Percentiles rank a stretch among this genome's conserved stretches.
Evolutionary conservation across 192 early-diverging fungal genomes (phyloP).

Genomic region (Coemansia sp.): DNA sequence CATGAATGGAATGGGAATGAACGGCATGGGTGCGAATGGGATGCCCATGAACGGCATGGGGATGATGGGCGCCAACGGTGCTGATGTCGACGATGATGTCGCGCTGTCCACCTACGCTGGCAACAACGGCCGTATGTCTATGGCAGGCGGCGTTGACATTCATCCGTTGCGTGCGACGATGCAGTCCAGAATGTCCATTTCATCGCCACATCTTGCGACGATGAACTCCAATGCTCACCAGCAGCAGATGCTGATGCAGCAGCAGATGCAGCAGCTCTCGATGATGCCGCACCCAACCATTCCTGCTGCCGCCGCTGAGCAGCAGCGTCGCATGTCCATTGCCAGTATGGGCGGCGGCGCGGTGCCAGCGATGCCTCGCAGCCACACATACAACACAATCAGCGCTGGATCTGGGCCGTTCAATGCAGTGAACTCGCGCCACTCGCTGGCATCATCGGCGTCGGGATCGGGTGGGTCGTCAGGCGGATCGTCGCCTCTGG

Average conservation of each 20-base stretch:
- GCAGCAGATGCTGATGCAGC: constrained; percentile 28
- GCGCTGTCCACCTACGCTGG: constrained; percentile 45
- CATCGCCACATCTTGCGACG: constrained; percentile 44
- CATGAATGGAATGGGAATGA: constrained; percentile 7
- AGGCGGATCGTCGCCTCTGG: constrained; percentile 37
- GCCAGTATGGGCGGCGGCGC: constrained; percentile 12
- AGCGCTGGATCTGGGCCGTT: constrained; percentile 19
- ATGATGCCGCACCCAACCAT: constrained; percentile 16
- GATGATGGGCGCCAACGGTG: constrained; percentile 13
- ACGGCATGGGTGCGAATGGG: constrained; percentile 10
- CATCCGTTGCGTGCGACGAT: constrained; percentile 56
- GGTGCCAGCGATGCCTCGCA: constrained; percentile 9
- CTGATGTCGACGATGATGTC: constrained; percentile 45
- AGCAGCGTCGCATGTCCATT: constrained; percentile 47
- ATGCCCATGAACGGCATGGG: constrained; percentile 14
- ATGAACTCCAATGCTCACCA: constrained; percentile 29
- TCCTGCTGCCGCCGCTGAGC: constrained; percentile 18
- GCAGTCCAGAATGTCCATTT: constrained; percentile 55
- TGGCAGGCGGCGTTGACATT: constrained; percentile 39
- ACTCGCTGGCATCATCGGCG: constrained; percentile 48
- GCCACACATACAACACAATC: constrained; percentile 16
- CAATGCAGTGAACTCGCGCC: constrained; percentile 41
- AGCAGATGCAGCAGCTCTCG: constrained; percentile 29
- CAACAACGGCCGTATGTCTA: constrained; percentile 32
- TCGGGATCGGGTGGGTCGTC: constrained; percentile 49